Base-by-base conservation (phyloP, 108 stramenopile species). In the Discostella stelligeroides region DNA sequence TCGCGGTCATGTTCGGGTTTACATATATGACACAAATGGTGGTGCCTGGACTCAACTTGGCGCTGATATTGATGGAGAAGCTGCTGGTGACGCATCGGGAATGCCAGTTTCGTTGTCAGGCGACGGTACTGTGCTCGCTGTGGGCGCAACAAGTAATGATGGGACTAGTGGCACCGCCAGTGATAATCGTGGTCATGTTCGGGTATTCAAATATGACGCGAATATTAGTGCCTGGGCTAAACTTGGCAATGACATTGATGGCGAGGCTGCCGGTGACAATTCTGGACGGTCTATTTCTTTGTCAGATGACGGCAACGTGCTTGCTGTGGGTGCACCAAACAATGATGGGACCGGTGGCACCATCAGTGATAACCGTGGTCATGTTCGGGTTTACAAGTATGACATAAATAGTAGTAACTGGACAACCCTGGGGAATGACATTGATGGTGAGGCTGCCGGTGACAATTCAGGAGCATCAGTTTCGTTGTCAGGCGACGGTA, bases 401-500 rank as follows among this genome's bases (percentile, higher is more conserved):
- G 27, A 63, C 11, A 27, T 23, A 18, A 20, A 61, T 63, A 9
- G 70, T 27, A 25, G 21, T 1, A 37, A 20, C 34, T 60, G 60
- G 42, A 14, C 3, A 21, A 46, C 47, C 15, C 21, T 60, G 7
- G 70, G 70, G 3, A 7, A 62, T 1, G 60, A 50, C 24, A 60
- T 71, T 39, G 20, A 45, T 29, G 70, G 70, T n/a, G n/a, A n/a
- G n/a, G n/a, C n/a, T n/a, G n/a, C n/a, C n/a, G n/a, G n/a, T n/a
- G n/a, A n/a, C n/a, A 5, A 17, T 0, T 67, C 49, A 17, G 66
- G 66, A 24, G 14, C 27, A 23, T 49, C 41, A 14, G 18, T 75
- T 7, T 68, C 74, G 13, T 42, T 75, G 41, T 75, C 74, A 7
- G 14, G 13, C 4, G 39, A 68, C n/a, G n/a, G n/a, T n/a, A n/a